A percentile compares a stretch with the other conserved stretches of the same genome.
These are phyloP conservation scores for Globisporangium ultimum DNA, from an alignment of 352 stramenopile genomes.

Conservation along the genomic window DNA sequence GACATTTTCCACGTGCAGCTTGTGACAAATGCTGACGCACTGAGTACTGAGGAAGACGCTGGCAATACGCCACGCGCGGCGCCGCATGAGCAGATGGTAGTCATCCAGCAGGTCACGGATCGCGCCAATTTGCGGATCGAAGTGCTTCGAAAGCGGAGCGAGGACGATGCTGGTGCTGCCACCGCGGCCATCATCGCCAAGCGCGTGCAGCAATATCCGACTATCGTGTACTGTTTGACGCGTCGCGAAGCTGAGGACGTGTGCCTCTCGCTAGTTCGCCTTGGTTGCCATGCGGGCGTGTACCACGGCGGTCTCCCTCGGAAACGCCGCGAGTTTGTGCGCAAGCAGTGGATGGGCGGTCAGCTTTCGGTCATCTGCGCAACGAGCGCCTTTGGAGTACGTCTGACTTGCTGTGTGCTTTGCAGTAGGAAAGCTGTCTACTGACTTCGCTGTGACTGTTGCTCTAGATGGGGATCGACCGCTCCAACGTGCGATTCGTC, in stretches of 20 bases:
- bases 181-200: constrained; percentile 37
- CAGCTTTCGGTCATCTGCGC: constrained; percentile 73
- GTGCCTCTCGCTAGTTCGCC: constrained; percentile 45
- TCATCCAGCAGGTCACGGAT: constrained; percentile 67
- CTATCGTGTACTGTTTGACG: constrained; percentile 81
- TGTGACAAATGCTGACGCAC: not conserved
- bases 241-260: constrained; percentile 59
- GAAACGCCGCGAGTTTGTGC: constrained; percentile 64
- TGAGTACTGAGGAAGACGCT: not conserved
- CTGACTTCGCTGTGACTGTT: not conserved
- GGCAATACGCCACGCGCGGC: not conserved
- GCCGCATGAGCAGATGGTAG: constrained; percentile 29
- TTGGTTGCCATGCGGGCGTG: constrained; percentile 52
- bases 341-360: constrained; percentile 76
- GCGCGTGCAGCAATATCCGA: constrained; percentile 26
- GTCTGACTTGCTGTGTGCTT: constrained; percentile 5
- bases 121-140: constrained; percentile 60
- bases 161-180: not conserved
- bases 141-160: constrained; percentile 41
- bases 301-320: constrained; percentile 64
- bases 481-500: constrained; percentile 69
- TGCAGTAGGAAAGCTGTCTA: too few species aligned
- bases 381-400: constrained; percentile 74
- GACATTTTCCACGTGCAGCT: constrained; percentile 43
- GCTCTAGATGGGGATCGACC: constrained; percentile 78